Evolutionary conservation across 495 filamentous ascomycete species (phyloP).

Genomic region (Podospora fimiseda): DNA sequence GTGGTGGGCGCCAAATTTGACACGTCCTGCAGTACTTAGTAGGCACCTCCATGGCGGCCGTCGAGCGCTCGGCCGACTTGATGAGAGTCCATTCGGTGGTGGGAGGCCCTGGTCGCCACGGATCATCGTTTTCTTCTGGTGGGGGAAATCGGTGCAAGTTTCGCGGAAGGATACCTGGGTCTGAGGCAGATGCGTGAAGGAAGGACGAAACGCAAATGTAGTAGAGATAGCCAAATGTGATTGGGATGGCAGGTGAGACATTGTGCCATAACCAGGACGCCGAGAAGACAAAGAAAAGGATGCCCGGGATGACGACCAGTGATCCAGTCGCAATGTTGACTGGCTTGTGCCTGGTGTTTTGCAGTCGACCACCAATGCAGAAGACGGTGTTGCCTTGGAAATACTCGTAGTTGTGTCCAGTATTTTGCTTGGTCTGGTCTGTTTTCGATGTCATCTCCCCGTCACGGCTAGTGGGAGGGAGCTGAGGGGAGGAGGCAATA

Average conservation of each 20-base stretch:
- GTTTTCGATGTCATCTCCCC: constrained; percentile 20
- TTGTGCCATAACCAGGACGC: constrained; percentile 87
- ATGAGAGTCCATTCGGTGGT: constrained; percentile 89
- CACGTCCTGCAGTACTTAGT: constrained; percentile 97
- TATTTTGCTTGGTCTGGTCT: constrained; percentile 27
- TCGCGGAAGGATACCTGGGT: constrained; percentile 85
- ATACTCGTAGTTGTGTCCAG: constrained; percentile 74
- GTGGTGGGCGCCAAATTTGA: constrained; percentile 90
- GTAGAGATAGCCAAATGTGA: constrained; percentile 85
- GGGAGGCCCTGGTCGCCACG: constrained; percentile 70
- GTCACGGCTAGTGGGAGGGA: constrained; percentile 32
- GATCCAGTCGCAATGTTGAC: constrained; percentile 84
- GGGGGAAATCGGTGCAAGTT: constrained; percentile 60
- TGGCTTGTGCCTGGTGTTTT: constrained; percentile 84
- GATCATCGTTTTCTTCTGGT: constrained; percentile 61
- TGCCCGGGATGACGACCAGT: constrained; percentile 65
- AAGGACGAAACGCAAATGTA: constrained; percentile 89
- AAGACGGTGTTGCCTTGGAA: constrained; percentile 90
- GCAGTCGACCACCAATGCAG: constrained; percentile 73
- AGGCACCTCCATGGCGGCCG: constrained; percentile 90
- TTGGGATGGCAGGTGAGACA: constrained; percentile 85
- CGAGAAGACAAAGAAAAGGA: constrained; percentile 80
- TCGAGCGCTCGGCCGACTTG: constrained; percentile 62
- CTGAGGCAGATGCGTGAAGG: constrained; percentile 79
- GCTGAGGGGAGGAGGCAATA: constrained; percentile 64